Conservation (phyloP, 2,329 filamentous ascomycete genomes). For the Herpotrichia juniperi region DNA sequence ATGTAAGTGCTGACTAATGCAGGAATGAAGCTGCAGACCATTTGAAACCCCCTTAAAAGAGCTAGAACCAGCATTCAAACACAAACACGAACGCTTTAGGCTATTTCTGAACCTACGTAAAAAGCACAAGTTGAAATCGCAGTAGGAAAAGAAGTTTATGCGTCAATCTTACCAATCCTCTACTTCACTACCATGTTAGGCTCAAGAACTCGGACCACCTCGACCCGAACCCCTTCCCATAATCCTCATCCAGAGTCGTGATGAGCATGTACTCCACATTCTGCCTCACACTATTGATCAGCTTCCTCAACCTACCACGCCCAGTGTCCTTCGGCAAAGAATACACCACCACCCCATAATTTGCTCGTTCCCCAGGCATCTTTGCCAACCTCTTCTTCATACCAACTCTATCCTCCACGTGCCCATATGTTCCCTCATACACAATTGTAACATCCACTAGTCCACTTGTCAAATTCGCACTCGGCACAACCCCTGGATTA, state of each 20-base stretch:
- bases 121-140: too few relatives aligned
- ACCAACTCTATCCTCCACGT: slow-evolving; percentile 15
- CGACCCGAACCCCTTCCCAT: slow-evolving; percentile 20
- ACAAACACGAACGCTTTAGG: too few relatives aligned
- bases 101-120: too few relatives aligned
- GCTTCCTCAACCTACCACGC: slow-evolving; percentile 21
- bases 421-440: slow-evolving; percentile 26
- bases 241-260: slow-evolving; percentile 24
- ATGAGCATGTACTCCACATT: slow-evolving; percentile 30
- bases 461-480: slow-evolving; percentile 17
- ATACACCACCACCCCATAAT: slow-evolving; percentile 25
- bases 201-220: slow-evolving; percentile 28
- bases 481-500: slow-evolving; percentile 27
- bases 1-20: not conserved
- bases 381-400: slow-evolving; percentile 11
- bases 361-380: slow-evolving; percentile 15
- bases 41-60: too few relatives aligned
- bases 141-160: too few relatives aligned
- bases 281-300: slow-evolving; percentile 25
- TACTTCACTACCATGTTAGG: slow-evolving; percentile 13
- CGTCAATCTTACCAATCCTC: too few relatives aligned
- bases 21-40: too few relatives aligned
- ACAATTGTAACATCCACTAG: slow-evolving; percentile 28
- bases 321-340: slow-evolving; percentile 19
- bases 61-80: too few relatives aligned